Percentiles rank a stretch among this genome's conserved stretches.
Conservation (phyloP, 495 filamentous ascomycete genomes). For the Xylaria scruposa region DNA sequence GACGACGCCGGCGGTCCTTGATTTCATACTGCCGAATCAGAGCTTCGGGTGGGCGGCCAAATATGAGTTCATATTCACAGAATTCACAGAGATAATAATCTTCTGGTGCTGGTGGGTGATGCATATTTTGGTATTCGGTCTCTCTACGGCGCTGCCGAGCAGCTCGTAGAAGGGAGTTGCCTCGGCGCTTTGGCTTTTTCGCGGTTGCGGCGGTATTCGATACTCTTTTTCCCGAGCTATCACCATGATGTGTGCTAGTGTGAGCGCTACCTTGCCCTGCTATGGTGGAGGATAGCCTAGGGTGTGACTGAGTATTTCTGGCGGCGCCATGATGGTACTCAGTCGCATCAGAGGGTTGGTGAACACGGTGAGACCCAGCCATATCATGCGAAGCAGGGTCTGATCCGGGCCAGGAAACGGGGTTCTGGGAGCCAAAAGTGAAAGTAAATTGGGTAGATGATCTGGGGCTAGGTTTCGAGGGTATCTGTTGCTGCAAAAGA, state of each 20-base stretch:
- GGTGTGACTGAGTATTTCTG: slow-evolving; percentile 25
- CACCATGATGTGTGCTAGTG: slow-evolving; percentile 22
- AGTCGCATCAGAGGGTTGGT: slow-evolving; percentile 17
- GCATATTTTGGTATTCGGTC: slow-evolving; percentile 66
- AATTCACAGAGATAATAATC: slow-evolving; percentile 96
- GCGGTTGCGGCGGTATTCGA: slow-evolving; percentile 27
- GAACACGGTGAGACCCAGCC: slow-evolving; percentile 27
- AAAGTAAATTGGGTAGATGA: slow-evolving; percentile 89
- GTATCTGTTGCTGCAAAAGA: slow-evolving; percentile 72
- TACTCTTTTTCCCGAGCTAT: slow-evolving; percentile 24
- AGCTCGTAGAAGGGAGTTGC: slow-evolving; percentile 39
- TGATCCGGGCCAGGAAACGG: slow-evolving; percentile 61
- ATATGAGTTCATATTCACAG: slow-evolving; percentile 87
- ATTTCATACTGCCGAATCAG: slow-evolving; percentile 92
- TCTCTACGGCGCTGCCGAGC: slow-evolving; percentile 50
- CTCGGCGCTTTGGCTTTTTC: slow-evolving; percentile 39
- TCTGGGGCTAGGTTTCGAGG: slow-evolving; percentile 61
- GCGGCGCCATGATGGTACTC: slow-evolving; percentile 26
- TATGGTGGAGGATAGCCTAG: slow-evolving; percentile 22
- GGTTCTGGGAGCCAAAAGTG: slow-evolving; percentile 71
- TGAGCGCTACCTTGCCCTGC: slow-evolving; percentile 25
- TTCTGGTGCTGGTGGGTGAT: slow-evolving; percentile 73
- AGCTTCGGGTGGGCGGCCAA: slow-evolving; percentile 80
- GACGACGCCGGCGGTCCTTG: slow-evolving; percentile 86
- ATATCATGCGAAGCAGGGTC: slow-evolving; percentile 58